Percentiles rank a stretch among this genome's conserved stretches.
These are phyloP conservation scores for Mycena leptocephala DNA, from an alignment of 768 basidiomycete species.

Conservation along the genomic window DNA sequence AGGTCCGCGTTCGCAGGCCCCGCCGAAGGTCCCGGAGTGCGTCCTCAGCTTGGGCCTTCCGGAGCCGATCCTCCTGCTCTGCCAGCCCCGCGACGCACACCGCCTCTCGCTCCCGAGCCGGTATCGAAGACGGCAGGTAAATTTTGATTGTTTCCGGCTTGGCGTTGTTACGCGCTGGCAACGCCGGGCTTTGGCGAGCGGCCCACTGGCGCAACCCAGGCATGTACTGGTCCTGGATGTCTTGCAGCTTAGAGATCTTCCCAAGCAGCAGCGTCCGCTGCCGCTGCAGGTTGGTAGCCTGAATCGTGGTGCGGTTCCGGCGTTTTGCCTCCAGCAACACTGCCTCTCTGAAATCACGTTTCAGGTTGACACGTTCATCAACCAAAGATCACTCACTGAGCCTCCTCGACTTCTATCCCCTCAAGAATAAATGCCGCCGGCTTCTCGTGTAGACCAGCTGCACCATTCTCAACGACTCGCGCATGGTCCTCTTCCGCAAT, in stretches of 20 bases:
- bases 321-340: background rate
- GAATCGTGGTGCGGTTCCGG: background rate
- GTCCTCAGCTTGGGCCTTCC: conserved; percentile 36
- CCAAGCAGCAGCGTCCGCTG: background rate
- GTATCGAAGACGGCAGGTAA: conserved; percentile 40
- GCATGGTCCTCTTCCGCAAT: conserved; percentile 34
- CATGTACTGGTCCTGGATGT: background rate
- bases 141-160: conserved; percentile 32
- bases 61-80: conserved; percentile 38
- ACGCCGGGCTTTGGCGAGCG: background rate
- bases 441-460: background rate
- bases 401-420: conserved; percentile 25
- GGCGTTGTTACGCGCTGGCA: background rate
- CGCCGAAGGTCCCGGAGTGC: conserved; percentile 33
- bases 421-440: conserved; percentile 25
- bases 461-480: background rate
- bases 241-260: background rate
- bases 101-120: background rate
- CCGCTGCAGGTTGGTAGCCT: background rate
- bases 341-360: background rate
- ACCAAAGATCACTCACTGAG: conserved; percentile 1
- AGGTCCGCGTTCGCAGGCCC: conserved; percentile 32
- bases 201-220: background rate
- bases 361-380: background rate
- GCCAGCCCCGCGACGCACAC: conserved; percentile 31